Evolutionary conservation across 306 rosid genomes (phyloP).

Genomic region (Aeschynomene evenia): DNA sequence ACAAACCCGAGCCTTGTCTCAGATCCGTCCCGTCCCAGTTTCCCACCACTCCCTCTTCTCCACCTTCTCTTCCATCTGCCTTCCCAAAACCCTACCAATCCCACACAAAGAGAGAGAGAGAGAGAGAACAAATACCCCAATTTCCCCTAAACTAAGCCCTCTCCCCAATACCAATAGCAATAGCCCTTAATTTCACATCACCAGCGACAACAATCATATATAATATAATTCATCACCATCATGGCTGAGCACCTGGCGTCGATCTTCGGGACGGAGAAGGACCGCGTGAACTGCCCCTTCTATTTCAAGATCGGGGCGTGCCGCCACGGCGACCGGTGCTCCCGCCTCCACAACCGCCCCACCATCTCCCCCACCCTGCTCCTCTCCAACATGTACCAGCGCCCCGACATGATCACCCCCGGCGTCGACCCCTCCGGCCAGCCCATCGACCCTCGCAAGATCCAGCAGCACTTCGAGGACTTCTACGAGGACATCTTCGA

Average conservation of each 20-base stretch:
- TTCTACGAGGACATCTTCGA: slow-evolving; percentile 75
- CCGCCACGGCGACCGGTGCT: slow-evolving; percentile 74
- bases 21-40: neutral
- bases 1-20: too few species aligned
- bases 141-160: too few species aligned
- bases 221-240: neutral
- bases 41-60: neutral
- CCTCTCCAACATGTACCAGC: slow-evolving; percentile 77
- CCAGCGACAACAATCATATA: too few species aligned
- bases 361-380: slow-evolving; percentile 54
- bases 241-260: slow-evolving; percentile 88
- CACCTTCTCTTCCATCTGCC: neutral
- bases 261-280: slow-evolving; percentile 78
- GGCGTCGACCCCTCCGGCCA: slow-evolving; percentile 68
- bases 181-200: neutral
- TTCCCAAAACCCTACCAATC: neutral
- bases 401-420: slow-evolving; percentile 78
- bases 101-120: too few species aligned
- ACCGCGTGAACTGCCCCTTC: slow-evolving; percentile 79
- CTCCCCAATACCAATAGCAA: too few species aligned
- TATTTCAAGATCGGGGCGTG: slow-evolving; percentile 89
- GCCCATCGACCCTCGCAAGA: slow-evolving; percentile 64
- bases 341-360: slow-evolving; percentile 74
- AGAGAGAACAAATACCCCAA: too few species aligned
- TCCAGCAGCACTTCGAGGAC: slow-evolving; percentile 76